Percentiles rank a stretch among this genome's conserved stretches.
These are phyloP conservation scores for Phytopythium cucurbitacearum DNA, from an alignment of 352 stramenopile genomes.

Conservation along the genomic window DNA sequence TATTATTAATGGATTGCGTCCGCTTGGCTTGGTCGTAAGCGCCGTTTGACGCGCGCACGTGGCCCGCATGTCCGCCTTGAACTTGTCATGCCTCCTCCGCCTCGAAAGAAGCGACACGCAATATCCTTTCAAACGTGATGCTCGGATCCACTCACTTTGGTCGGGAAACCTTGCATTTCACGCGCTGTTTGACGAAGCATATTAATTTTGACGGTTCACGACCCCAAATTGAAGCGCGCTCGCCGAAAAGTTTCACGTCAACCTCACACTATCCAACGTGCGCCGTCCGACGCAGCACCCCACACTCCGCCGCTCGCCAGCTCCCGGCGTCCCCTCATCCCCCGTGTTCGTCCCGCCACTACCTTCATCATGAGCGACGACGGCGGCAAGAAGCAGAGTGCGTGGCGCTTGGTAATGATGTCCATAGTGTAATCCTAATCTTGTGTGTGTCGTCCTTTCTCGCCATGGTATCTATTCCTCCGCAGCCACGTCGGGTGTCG, in stretches of 20 bases:
- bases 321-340: not conserved
- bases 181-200: conserved; percentile 3
- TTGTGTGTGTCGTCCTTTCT: not conserved
- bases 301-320: conserved; percentile 1
- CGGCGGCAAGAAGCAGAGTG: conserved; percentile 28
- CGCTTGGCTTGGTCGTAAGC: no score
- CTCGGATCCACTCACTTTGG: not conserved
- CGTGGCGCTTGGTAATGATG: not conserved
- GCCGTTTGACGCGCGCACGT: no score
- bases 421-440: no score
- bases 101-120: conserved; percentile 14
- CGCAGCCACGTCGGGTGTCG: conserved; percentile 77
- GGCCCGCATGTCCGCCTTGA: no score
- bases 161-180: conserved; percentile 24
- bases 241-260: conserved; percentile 18
- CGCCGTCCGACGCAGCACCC: not conserved
- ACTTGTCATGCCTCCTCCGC: no score
- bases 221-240: conserved; percentile 4
- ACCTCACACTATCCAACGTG: conserved; percentile 32
- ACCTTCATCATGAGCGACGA: conserved; percentile 35
- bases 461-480: not conserved
- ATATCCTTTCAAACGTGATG: conserved; percentile 14
- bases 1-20: no score
- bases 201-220: conserved; percentile 3
- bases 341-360: not conserved